Percentiles rank a stretch among this genome's conserved stretches.
phyloP scores from a whole-genome alignment of 2,329 filamentous ascomycete species.

The Coniochaeta sp. region DNA sequence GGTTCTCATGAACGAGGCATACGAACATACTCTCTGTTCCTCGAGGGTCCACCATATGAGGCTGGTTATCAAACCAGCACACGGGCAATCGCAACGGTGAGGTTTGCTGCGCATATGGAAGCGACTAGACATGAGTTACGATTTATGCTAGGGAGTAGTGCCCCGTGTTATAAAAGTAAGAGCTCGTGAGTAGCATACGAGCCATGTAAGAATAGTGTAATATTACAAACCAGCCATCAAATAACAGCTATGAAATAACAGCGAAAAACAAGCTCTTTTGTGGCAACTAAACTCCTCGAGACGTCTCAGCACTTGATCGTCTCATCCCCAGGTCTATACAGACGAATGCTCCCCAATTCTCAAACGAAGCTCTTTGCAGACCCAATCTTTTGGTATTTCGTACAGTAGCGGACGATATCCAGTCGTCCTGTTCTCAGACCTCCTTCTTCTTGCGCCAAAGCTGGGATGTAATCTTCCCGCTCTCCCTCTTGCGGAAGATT shows the following conservation, averaged over 20 bases:
- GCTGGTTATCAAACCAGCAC: too few relatives aligned
- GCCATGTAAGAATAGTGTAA: neutral
- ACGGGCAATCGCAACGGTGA: too few relatives aligned
- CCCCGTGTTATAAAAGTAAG: neutral
- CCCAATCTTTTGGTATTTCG: neutral
- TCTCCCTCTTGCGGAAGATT: too few relatives aligned
- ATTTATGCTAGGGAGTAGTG: too few relatives aligned
- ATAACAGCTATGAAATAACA: neutral
- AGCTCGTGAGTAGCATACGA: neutral
- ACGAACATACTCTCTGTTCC: too few relatives aligned
- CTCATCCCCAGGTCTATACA: slow-evolving; percentile 24
- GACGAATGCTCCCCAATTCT: slow-evolving; percentile 5
- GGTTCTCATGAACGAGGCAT: neutral
- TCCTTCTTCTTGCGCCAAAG: neutral
- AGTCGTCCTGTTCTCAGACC: neutral
- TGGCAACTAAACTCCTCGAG: slow-evolving; percentile 26
- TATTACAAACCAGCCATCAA: neutral
- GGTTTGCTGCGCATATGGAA: too few relatives aligned
- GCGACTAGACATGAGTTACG: too few relatives aligned
- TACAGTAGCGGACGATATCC: neutral
- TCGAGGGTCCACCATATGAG: too few relatives aligned
- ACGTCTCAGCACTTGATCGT: slow-evolving; percentile 52
- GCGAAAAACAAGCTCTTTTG: neutral
- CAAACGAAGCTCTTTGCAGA: neutral
- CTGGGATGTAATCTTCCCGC: neutral